These are phyloP conservation scores for Colletotrichum incanum DNA, from an alignment of 2,329 filamentous ascomycete species.

Conservation along the genomic window DNA sequence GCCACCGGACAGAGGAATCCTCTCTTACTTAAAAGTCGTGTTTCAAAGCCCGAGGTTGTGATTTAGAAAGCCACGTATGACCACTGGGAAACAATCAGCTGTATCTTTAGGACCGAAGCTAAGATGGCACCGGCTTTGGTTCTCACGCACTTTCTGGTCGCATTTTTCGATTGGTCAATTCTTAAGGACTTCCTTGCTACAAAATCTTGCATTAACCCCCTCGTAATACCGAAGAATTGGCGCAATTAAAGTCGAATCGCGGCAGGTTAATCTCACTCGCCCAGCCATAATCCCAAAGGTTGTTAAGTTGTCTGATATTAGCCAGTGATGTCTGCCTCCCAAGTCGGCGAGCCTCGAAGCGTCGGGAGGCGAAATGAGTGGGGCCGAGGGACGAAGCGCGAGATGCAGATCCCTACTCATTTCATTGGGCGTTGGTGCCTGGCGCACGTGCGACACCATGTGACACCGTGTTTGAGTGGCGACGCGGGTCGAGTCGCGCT, in stretches of 20 bases:
- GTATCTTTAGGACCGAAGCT: conserved; percentile 15
- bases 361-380: not conserved
- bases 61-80: conserved; percentile 21
- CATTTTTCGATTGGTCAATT: not conserved
- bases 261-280: not conserved
- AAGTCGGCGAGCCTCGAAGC: not conserved
- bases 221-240: not conserved
- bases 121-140: conserved; percentile 23
- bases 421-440: conserved; percentile 6
- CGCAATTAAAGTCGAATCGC: not conserved
- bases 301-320: not conserved
- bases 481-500: conserved; percentile 43
- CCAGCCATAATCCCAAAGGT: not conserved
- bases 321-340: not conserved
- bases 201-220: not conserved
- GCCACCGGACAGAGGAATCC: too few species aligned
- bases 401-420: too few species aligned
- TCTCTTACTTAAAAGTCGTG: not conserved
- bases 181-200: not conserved
- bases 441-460: not conserved
- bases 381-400: not conserved
- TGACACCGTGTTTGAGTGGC: conserved; percentile 41
- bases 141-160: conserved; percentile 30
- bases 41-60: not conserved
- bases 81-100: conserved; percentile 25